Percentiles rank a stretch among this genome's conserved stretches.
phyloP scores from a whole-genome alignment of 1,284 basidiomycete genomes.

The Papiliotrema terrestris region DNA sequence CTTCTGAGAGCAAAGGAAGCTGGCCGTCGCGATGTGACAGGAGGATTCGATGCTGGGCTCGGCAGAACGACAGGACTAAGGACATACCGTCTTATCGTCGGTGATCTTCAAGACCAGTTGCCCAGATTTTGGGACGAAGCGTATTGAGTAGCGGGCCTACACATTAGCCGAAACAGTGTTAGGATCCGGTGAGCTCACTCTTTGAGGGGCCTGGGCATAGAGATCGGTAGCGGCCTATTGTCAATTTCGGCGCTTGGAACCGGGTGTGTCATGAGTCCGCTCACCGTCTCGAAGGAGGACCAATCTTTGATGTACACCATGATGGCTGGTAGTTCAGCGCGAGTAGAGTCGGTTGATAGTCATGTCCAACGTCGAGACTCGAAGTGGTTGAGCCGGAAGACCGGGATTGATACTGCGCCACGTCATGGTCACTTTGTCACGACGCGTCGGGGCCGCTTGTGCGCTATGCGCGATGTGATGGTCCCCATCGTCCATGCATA shows the following conservation, averaged over 20 bases:
- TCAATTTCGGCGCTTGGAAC: conserved; percentile 5
- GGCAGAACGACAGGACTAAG: not conserved
- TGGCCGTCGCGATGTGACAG: too few relatives aligned
- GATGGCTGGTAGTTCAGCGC: not conserved
- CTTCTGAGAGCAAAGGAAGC: too few relatives aligned
- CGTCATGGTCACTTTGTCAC: too few relatives aligned
- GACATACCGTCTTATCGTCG: conserved; percentile 73
- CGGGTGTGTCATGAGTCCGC: not conserved
- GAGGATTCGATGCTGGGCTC: too few relatives aligned
- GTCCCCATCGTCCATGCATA: too few relatives aligned
- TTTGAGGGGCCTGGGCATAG: conserved; percentile 70
- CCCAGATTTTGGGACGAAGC: conserved; percentile 76
- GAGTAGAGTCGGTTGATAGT: not conserved
- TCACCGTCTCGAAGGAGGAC: conserved; percentile 49
- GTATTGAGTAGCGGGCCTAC: conserved; percentile 80
- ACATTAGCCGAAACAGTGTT: not conserved
- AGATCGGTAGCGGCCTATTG: conserved; percentile 69
- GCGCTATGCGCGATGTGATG: too few relatives aligned
- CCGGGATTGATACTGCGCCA: too few relatives aligned
- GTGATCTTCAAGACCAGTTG: conserved; percentile 87
- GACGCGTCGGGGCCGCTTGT: not conserved
- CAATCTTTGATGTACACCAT: conserved; percentile 50
- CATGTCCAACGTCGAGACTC: too few relatives aligned
- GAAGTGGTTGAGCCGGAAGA: too few relatives aligned
- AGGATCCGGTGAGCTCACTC: conserved; percentile 53